phyloP scores from a whole-genome alignment of 139 green algal genomes.

The Chlamydomonas sphaeroides region DNA sequence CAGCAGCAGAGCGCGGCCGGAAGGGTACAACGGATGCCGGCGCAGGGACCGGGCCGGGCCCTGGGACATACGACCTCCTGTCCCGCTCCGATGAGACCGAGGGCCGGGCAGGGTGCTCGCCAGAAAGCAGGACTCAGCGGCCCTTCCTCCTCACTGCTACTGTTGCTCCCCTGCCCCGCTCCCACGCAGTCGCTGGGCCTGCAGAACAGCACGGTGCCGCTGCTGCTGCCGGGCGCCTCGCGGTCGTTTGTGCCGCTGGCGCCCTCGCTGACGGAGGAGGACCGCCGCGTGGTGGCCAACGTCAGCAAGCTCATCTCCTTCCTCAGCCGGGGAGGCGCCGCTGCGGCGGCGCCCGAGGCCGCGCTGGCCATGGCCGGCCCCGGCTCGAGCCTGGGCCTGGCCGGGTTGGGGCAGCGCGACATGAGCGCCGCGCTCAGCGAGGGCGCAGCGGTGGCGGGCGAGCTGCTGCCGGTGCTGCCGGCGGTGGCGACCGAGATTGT shows the following conservation, averaged over 20 bases:
- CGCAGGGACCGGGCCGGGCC: not conserved
- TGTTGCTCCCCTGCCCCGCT: not conserved
- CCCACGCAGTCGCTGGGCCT: constrained; percentile 48
- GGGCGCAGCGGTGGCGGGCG: constrained; percentile 42
- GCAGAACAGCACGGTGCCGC: constrained; percentile 28
- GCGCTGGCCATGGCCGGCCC: no score
- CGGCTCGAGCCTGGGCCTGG: no score
- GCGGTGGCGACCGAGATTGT: constrained; percentile 83
- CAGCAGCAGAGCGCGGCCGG: not conserved
- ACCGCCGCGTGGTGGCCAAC: constrained; percentile 79
- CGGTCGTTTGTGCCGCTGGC: constrained; percentile 66
- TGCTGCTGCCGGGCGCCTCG: constrained; percentile 49
- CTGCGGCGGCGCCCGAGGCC: no score
- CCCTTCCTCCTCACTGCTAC: not conserved
- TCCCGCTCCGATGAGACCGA: no score
- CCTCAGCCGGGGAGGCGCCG: constrained; percentile 38
- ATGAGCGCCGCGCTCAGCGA: constrained; percentile 1
- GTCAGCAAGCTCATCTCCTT: constrained; percentile 75
- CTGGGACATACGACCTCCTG: no score
- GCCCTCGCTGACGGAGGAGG: constrained; percentile 68
- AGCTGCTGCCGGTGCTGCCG: constrained; percentile 86
- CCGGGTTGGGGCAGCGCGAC: no score
- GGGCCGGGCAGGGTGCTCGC: no score
- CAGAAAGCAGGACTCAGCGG: no score
- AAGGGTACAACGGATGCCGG: no score